Evolutionary conservation across 2,329 filamentous ascomycete genomes (phyloP).

Genomic region (Rhexocercosporidium sp.): DNA sequence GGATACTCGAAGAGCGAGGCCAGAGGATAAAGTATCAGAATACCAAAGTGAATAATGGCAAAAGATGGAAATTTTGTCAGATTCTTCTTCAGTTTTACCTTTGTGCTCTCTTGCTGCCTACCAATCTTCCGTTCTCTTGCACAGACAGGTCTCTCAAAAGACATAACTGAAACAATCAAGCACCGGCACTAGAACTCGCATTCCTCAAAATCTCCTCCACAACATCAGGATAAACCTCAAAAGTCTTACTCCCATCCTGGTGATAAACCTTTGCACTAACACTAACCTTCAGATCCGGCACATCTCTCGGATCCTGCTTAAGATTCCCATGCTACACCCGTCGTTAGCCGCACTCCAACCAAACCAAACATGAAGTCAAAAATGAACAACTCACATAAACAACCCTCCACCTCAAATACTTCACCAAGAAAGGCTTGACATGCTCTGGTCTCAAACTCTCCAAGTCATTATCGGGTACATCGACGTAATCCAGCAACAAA

Average conservation of each 20-base stretch:
- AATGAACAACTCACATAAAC: conserved; percentile 10
- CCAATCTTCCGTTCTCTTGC: background rate
- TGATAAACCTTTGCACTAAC: conserved; percentile 7
- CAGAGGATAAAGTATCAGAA: no score
- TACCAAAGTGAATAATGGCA: background rate
- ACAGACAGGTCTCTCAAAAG: conserved; percentile 1
- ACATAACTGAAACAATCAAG: background rate
- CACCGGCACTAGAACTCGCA: background rate
- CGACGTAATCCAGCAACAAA: conserved; percentile 16
- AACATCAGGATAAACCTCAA: conserved; percentile 7
- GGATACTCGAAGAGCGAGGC: no score
- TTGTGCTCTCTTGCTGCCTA: conserved; percentile 5
- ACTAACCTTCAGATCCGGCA: conserved; percentile 7
- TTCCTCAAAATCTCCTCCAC: conserved; percentile 6
- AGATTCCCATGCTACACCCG: background rate
- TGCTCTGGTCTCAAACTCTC: conserved; percentile 18
- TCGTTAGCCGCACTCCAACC: background rate
- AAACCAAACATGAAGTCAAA: conserved; percentile 2
- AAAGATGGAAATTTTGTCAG: background rate
- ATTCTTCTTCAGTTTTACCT: conserved; percentile 3
- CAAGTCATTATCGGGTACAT: conserved; percentile 5
- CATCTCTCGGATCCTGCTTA: conserved; percentile 5
- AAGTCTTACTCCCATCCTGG: conserved; percentile 4
- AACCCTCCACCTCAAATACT: conserved; percentile 15
- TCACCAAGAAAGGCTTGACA: conserved; percentile 19